phyloP scores from a whole-genome alignment of 768 basidiomycete species.

The Scleroderma bovista region DNA sequence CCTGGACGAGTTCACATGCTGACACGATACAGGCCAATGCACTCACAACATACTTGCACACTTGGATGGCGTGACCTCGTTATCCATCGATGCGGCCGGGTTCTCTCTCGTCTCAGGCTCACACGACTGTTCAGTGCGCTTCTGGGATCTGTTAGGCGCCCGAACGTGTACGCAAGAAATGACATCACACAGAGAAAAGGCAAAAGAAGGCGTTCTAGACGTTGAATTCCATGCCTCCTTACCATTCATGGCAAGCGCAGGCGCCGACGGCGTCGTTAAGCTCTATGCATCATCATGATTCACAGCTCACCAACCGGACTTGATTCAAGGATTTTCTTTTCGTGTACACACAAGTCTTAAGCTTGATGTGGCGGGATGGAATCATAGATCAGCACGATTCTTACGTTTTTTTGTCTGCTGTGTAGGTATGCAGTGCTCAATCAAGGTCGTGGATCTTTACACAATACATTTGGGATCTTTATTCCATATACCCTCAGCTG shows the following conservation, averaged over 20 bases:
- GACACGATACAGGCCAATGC: conserved; percentile 56
- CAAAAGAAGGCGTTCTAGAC: conserved; percentile 84
- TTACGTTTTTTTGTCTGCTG: conserved; percentile 2
- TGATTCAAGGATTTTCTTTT: neutral
- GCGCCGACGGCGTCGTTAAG: conserved; percentile 93
- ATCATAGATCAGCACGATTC: conserved; percentile 5
- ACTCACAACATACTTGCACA: conserved; percentile 90
- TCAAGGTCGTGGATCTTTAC: neutral
- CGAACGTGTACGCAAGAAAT: conserved; percentile 85
- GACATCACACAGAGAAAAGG: conserved; percentile 84
- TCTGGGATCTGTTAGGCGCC: conserved; percentile 88
- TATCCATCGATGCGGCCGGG: conserved; percentile 83
- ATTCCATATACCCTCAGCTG: neutral
- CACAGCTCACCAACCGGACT: neutral
- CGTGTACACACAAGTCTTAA: neutral
- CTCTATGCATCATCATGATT: conserved; percentile 80
- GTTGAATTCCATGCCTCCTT: conserved; percentile 80
- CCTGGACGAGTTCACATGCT: conserved; percentile 3
- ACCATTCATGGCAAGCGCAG: conserved; percentile 87
- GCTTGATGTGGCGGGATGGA: neutral
- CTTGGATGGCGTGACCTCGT: conserved; percentile 84
- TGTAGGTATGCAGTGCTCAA: conserved; percentile 1
- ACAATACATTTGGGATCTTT: neutral
- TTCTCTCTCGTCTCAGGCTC: conserved; percentile 86
- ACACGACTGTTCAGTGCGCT: conserved; percentile 90